phyloP scores from a whole-genome alignment of 805 yeast species.

The Candida patagonica region DNA sequence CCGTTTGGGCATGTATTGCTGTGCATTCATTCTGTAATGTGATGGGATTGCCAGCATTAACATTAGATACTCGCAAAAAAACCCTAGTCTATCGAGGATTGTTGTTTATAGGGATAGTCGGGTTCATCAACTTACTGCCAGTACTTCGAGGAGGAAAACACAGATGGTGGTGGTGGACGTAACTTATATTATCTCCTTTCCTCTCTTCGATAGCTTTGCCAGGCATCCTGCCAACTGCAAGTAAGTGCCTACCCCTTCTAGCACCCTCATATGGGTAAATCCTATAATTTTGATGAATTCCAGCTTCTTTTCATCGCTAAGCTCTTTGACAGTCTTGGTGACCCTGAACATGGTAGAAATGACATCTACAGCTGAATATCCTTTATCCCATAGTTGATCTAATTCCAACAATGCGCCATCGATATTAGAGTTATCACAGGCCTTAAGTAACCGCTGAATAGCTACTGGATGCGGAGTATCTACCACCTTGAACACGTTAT shows the following conservation, averaged over 20 bases:
- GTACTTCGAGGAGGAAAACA: constrained; percentile 2
- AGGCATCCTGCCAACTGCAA: constrained; percentile 79
- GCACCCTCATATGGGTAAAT: constrained; percentile 78
- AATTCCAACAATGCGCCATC: constrained; percentile 60
- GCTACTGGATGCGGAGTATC: constrained; percentile 94
- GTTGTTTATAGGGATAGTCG: constrained; percentile 35
- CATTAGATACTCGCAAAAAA: constrained; percentile 6
- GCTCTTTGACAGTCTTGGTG: constrained; percentile 55
- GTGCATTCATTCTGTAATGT: constrained; percentile 63
- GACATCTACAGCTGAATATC: constrained; percentile 89
- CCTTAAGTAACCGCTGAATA: constrained; percentile 56
- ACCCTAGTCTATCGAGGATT: constrained; percentile 21
- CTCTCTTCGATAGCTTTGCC: constrained; percentile 36
- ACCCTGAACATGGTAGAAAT: constrained; percentile 87
- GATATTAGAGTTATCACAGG: constrained; percentile 36
- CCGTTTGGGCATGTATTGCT: constrained; percentile 46
- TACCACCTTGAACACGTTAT: constrained; percentile 88
- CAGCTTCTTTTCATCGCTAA: constrained; percentile 41
- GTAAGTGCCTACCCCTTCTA: constrained; percentile 87
- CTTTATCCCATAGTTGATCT: constrained; percentile 72
- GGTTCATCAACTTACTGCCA: constrained; percentile 25
- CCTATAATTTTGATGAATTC: constrained; percentile 83
- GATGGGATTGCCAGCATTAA: constrained; percentile 52
- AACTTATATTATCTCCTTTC: background rate
- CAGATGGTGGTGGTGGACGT: background rate